Evolutionary conservation across 192 early-diverging fungal genomes (phyloP).

Genomic region (Jimgerdemannia flammicorona): DNA sequence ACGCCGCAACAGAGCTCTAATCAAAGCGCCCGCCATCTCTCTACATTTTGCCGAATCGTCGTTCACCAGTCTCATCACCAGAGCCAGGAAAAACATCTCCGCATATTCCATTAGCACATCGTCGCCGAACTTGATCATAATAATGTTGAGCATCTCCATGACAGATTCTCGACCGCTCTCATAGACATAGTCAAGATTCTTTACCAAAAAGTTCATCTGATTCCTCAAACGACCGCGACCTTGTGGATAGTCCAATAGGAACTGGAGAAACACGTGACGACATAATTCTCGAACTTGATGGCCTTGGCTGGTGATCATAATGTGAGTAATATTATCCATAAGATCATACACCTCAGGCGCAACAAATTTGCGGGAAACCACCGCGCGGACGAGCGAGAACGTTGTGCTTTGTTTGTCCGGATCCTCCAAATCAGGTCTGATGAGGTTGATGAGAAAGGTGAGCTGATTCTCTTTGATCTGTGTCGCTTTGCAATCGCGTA

Average conservation of each 20-base stretch:
- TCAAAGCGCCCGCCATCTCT: constrained; percentile 77
- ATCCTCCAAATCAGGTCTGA: constrained; percentile 88
- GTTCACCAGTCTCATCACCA: constrained; percentile 83
- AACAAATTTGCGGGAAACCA: constrained; percentile 81
- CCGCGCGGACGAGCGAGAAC: constrained; percentile 83
- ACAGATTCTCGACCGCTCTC: constrained; percentile 92
- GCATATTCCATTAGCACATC: constrained; percentile 68
- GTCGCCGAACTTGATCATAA: constrained; percentile 78
- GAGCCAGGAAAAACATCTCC: constrained; percentile 81
- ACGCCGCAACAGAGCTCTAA: constrained; percentile 62
- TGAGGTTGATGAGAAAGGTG: constrained; percentile 70
- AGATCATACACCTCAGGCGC: constrained; percentile 91
- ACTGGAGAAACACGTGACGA: constrained; percentile 78
- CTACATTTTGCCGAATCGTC: constrained; percentile 93
- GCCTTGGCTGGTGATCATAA: constrained; percentile 87
- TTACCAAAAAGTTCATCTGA: constrained; percentile 84
- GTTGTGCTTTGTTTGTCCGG: constrained; percentile 78
- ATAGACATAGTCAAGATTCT: constrained; percentile 88
- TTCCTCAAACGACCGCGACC: constrained; percentile 74
- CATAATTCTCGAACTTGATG: constrained; percentile 78
- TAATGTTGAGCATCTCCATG: constrained; percentile 79
- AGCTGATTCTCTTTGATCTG: constrained; percentile 72
- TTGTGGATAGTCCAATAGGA: constrained; percentile 95
- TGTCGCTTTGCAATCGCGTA: constrained; percentile 73
- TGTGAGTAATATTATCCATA: constrained; percentile 74